Conservation (phyloP, 2,329 filamentous ascomycete species). For the Colletotrichum lini region DNA sequence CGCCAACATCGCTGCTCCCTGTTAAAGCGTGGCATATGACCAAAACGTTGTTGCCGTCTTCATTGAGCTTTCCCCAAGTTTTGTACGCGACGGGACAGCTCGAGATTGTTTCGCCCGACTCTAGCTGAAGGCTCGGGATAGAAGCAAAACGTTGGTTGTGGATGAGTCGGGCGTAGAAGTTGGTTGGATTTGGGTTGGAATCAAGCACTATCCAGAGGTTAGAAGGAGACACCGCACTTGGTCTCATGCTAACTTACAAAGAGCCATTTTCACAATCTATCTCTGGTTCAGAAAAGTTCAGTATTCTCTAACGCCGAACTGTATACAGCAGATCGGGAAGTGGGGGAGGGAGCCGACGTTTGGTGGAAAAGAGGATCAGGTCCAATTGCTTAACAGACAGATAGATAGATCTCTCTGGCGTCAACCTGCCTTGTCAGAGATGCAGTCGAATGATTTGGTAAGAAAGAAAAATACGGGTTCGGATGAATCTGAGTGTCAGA, state of each 20-base stretch:
- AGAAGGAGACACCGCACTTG: background rate
- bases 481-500: no score
- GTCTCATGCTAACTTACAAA: background rate
- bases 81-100: slow-evolving; percentile 82
- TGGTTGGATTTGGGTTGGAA: slow-evolving; percentile 72
- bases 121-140: slow-evolving; percentile 89
- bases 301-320: background rate
- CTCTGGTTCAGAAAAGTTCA: no score
- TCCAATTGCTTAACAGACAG: background rate
- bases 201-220: slow-evolving; percentile 13
- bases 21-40: slow-evolving; percentile 88
- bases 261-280: background rate
- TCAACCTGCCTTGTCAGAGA: no score
- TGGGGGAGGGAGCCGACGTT: background rate
- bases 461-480: no score
- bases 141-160: slow-evolving; percentile 89
- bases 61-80: slow-evolving; percentile 72
- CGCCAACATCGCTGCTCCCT: slow-evolving; percentile 85
- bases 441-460: background rate
- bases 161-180: slow-evolving; percentile 88
- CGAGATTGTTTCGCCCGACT: slow-evolving; percentile 86
- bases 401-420: no score
- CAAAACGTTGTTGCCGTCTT: slow-evolving; percentile 75
- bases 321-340: background rate
- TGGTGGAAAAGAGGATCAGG: no score